Conservation (phyloP, 164 flowering plant genomes). For the Aristolochia contorta region DNA sequence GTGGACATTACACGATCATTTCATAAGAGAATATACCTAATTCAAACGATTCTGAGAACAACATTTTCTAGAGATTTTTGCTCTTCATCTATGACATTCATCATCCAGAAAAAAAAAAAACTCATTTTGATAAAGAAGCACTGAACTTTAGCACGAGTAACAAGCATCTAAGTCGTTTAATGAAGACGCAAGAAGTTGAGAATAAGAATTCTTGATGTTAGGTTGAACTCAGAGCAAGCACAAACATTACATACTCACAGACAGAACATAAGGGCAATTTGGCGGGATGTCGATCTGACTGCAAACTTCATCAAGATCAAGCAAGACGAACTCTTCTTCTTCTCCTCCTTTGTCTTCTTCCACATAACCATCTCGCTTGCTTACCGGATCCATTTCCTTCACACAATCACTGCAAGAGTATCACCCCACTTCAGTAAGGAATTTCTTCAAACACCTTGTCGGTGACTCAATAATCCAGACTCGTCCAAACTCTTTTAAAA, state of each 20-base stretch:
- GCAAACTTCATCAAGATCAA: conserved; percentile 4
- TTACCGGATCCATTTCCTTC: neutral
- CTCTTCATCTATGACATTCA: no score
- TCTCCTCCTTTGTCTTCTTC: neutral
- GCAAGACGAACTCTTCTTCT: conserved; percentile 3
- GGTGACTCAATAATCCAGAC: no score
- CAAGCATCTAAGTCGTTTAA: neutral
- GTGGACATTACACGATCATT: no score
- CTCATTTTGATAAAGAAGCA: neutral
- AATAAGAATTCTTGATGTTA: neutral
- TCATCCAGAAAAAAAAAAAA: neutral
- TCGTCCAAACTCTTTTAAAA: no score
- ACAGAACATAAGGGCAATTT: conserved; percentile 2
- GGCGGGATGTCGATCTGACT: neutral
- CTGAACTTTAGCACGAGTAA: no score
- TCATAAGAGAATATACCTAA: no score
- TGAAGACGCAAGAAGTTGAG: neutral
- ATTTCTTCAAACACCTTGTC: no score
- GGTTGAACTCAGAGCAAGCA: neutral
- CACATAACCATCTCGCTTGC: neutral
- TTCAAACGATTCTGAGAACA: no score
- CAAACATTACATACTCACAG: neutral
- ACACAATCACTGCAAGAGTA: neutral
- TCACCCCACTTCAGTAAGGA: neutral
- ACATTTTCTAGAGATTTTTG: no score